Evolutionary conservation across 768 basidiomycete species (phyloP).

Genomic region (Suillus decipiens): DNA sequence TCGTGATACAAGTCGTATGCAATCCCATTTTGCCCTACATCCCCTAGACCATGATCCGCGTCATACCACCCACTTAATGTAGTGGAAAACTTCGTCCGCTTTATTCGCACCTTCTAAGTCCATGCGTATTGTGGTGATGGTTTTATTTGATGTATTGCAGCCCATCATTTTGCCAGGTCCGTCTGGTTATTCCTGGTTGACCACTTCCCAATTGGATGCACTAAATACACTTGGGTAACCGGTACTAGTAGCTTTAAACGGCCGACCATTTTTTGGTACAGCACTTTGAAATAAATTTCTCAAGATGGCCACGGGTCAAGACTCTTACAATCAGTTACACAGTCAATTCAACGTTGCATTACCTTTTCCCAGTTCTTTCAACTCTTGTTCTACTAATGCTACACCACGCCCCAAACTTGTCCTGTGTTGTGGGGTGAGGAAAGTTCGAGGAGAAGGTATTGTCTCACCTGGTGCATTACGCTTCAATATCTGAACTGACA

Average conservation of each 20-base stretch:
- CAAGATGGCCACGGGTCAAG: background rate
- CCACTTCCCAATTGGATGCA: background rate
- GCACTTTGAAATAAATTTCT: background rate
- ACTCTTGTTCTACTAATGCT: background rate
- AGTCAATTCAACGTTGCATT: background rate
- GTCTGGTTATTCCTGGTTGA: background rate
- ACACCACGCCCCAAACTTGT: background rate
- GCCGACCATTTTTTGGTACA: background rate
- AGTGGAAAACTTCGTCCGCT: background rate
- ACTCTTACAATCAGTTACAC: background rate
- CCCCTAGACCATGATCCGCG: background rate
- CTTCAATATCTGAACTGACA: constrained; percentile 56
- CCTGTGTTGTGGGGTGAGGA: background rate
- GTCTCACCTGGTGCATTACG: constrained; percentile 47
- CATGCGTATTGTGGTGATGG: background rate
- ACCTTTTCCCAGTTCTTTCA: background rate
- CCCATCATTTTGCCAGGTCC: background rate
- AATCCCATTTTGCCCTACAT: background rate
- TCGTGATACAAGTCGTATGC: background rate
- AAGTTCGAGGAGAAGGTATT: background rate
- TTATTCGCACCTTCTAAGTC: background rate
- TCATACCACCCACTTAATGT: background rate
- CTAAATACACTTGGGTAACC: background rate
- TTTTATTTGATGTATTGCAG: background rate
- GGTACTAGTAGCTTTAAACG: background rate